phyloP scores from a whole-genome alignment of 169 alveolate species.

The Miamiensis avidus region DNA sequence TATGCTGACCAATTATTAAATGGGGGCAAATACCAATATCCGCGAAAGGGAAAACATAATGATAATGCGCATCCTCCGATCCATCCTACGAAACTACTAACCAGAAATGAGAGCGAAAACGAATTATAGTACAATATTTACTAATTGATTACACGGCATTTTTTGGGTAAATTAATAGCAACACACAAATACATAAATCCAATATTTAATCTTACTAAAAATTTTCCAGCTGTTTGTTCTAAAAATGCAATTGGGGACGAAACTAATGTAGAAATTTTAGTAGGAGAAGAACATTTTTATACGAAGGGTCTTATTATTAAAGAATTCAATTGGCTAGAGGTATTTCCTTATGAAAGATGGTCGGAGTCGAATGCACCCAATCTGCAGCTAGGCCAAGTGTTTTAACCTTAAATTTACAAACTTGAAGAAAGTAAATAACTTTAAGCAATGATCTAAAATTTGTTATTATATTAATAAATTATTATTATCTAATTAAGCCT shows the following conservation, averaged over 20 bases:
- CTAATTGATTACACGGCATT: slow-evolving; percentile 89
- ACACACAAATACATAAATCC: no score
- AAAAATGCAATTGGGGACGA: slow-evolving; percentile 89
- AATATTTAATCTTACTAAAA: no score
- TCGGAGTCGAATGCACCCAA: slow-evolving; percentile 77
- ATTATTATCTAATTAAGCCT: slow-evolving; percentile 72
- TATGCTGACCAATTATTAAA: slow-evolving; percentile 82
- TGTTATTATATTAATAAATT: slow-evolving; percentile 67
- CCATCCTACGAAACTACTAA: slow-evolving; percentile 96
- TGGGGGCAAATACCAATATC: slow-evolving; percentile 66
- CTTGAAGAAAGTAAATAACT: slow-evolving; percentile 19
- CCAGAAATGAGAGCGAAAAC: slow-evolving; percentile 69
- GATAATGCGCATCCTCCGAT: slow-evolving; percentile 99
- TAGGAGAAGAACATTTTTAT: slow-evolving; percentile 85
- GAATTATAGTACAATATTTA: slow-evolving; percentile 87
- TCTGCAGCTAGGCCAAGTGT: slow-evolving; percentile 71
- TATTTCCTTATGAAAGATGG: slow-evolving; percentile 81
- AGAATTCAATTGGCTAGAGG: slow-evolving; percentile 84
- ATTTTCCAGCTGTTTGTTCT: slow-evolving; percentile 77
- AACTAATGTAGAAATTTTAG: slow-evolving; percentile 60
- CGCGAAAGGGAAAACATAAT: slow-evolving; percentile 89
- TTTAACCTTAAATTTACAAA: background rate
- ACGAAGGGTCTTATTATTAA: slow-evolving; percentile 84
- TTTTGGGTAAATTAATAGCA: slow-evolving; percentile 45
- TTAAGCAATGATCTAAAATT: no score